Conservation (phyloP, 1,284 basidiomycete species). For the Cutaneotrichosporon mucoides region DNA sequence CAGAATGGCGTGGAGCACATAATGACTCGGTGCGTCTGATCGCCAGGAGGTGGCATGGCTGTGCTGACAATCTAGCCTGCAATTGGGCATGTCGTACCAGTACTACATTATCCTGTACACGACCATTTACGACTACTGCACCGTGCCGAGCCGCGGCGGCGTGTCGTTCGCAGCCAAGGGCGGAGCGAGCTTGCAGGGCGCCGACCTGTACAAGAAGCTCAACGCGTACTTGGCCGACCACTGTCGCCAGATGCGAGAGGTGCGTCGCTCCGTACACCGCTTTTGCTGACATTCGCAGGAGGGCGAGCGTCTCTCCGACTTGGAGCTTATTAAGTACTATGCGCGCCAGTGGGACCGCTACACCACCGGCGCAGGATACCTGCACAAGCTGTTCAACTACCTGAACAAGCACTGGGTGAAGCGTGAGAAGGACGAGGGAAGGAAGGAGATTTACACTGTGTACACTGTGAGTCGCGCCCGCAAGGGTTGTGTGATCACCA, state of each 20-base stretch:
- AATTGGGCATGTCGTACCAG: constrained; percentile 81
- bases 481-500: background rate
- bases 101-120: constrained; percentile 93
- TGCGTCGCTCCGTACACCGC: too few relatives aligned
- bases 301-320: constrained; percentile 75
- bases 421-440: constrained; percentile 94
- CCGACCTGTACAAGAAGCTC: constrained; percentile 88
- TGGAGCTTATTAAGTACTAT: constrained; percentile 86
- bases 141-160: constrained; percentile 39
- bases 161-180: constrained; percentile 52
- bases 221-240: constrained; percentile 78
- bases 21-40: constrained; percentile 68
- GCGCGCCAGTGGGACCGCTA: constrained; percentile 93
- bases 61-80: constrained; percentile 53
- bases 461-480: constrained; percentile 79
- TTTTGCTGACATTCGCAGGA: constrained; percentile 54
- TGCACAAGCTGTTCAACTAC: constrained; percentile 93
- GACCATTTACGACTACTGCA: constrained; percentile 95
- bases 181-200: constrained; percentile 90
- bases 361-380: constrained; percentile 92
- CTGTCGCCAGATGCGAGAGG: constrained; percentile 63
- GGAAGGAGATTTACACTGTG: constrained; percentile 90
- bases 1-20: constrained; percentile 87
- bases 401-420: constrained; percentile 99
- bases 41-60: too few relatives aligned